Evolutionary conservation across 1,139 yeast species (phyloP).

Genomic region (Yamadazyma diddensiae): DNA sequence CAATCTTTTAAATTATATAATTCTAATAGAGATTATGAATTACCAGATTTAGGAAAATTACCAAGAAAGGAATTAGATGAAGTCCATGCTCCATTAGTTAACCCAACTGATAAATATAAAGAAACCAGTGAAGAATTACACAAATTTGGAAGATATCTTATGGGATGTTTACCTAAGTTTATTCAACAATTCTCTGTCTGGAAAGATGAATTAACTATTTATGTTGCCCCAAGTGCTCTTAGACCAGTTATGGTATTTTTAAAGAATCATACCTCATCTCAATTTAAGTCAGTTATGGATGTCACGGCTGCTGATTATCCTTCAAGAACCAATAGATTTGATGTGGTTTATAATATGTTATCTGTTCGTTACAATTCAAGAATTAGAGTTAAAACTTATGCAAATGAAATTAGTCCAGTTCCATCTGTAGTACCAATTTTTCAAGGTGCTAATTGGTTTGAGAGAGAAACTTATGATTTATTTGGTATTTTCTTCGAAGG

Average conservation of each 20-base stretch:
- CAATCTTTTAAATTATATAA: constrained; percentile 4
- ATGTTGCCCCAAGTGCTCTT: constrained; percentile 73
- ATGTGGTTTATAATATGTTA: constrained; percentile 79
- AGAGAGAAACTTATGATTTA: constrained; percentile 84
- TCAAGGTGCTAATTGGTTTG: constrained; percentile 88
- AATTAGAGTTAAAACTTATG: constrained; percentile 86
- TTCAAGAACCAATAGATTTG: constrained; percentile 78
- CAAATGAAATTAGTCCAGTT: constrained; percentile 77
- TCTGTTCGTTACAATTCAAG: constrained; percentile 84
- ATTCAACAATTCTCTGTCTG: constrained; percentile 84
- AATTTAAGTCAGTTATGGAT: constrained; percentile 76
- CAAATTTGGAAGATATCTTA: constrained; percentile 77
- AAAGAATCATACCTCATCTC: constrained; percentile 77
- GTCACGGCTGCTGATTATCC: constrained; percentile 89
- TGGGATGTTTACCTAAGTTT: constrained; percentile 77
- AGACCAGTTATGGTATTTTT: constrained; percentile 68
- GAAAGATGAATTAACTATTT: constrained; percentile 83
- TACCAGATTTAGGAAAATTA: constrained; percentile 34
- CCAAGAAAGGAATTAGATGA: constrained; percentile 39
- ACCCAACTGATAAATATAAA: constrained; percentile 75
- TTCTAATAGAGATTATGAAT: constrained; percentile 20
- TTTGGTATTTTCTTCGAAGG: constrained; percentile 84
- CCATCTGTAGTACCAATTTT: constrained; percentile 71
- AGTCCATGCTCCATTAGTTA: constrained; percentile 57
- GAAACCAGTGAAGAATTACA: constrained; percentile 73